Percentiles rank a stretch among this genome's conserved stretches.
Evolutionary conservation across 208 protist genomes (phyloP).

Genomic region (Naegleria fowleri): DNA sequence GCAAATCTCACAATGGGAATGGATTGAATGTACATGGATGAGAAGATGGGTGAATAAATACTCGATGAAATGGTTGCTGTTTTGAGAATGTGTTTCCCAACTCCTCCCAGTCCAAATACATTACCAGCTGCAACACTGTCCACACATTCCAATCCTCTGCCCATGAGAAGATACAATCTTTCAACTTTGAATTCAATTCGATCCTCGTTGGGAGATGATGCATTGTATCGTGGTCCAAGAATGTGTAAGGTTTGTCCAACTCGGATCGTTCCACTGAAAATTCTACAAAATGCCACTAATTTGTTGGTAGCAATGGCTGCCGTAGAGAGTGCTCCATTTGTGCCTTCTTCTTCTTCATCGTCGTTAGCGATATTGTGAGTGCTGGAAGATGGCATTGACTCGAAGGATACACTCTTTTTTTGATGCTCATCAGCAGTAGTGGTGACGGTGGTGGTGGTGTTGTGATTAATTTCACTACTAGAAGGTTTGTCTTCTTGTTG

Average conservation of each 20-base stretch:
- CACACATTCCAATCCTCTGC: conserved; percentile 77
- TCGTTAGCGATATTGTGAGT: background rate
- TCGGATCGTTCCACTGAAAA: conserved; percentile 88
- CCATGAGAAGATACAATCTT: conserved; percentile 83
- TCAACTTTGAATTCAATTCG: conserved; percentile 53
- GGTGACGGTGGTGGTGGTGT: too few species aligned
- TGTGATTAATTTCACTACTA: too few species aligned
- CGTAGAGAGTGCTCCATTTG: conserved; percentile 38
- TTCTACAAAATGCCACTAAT: conserved; percentile 90
- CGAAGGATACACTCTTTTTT: too few species aligned
- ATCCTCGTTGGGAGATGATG: conserved; percentile 47
- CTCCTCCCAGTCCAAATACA: conserved; percentile 84
- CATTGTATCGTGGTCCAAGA: conserved; percentile 56
- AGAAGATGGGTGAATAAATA: conserved; percentile 65
- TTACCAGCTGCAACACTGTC: conserved; percentile 64
- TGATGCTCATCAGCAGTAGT: too few species aligned
- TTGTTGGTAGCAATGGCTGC: conserved; percentile 48
- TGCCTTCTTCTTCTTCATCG: conserved; percentile 36
- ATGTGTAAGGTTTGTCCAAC: conserved; percentile 75
- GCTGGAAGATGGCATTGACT: background rate
- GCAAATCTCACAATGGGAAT: conserved; percentile 70
- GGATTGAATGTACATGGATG: conserved; percentile 61
- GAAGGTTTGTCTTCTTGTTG: too few species aligned
- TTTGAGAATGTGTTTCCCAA: conserved; percentile 81
- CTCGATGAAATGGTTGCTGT: conserved; percentile 79